Percentiles rank a stretch among this genome's conserved stretches.
Conservation (phyloP, 768 basidiomycete species). For the Kwoniella sp. region DNA sequence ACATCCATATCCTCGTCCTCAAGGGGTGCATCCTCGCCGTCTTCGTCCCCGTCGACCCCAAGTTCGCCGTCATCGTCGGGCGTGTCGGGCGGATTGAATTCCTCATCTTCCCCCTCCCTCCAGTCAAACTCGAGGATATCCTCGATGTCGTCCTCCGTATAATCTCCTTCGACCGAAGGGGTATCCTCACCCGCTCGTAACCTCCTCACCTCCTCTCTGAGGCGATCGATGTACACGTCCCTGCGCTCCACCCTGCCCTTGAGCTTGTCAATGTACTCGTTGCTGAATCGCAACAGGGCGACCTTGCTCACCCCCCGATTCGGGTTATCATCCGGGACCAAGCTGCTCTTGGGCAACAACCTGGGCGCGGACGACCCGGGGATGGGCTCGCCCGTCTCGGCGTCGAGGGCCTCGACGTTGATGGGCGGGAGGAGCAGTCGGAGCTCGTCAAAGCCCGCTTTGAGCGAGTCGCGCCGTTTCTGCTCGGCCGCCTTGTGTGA, state of each 20-base stretch:
- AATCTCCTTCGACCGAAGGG: slow-evolving; percentile 30
- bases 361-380: slow-evolving; percentile 87
- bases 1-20: slow-evolving; percentile 50
- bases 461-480: slow-evolving; percentile 91
- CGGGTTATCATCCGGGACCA: slow-evolving; percentile 76
- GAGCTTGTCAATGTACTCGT: slow-evolving; percentile 75
- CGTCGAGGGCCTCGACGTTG: slow-evolving; percentile 63
- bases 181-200: slow-evolving; percentile 47
- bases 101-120: slow-evolving; percentile 49
- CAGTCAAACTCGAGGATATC: slow-evolving; percentile 51
- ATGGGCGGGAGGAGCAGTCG: slow-evolving; percentile 75
- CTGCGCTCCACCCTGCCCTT: slow-evolving; percentile 72
- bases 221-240: slow-evolving; percentile 67
- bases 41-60: background rate
- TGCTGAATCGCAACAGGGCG: slow-evolving; percentile 82
- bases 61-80: slow-evolving; percentile 1
- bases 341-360: slow-evolving; percentile 66
- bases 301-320: slow-evolving; percentile 93
- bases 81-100: slow-evolving; percentile 53
- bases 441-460: slow-evolving; percentile 67
- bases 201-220: slow-evolving; percentile 65
- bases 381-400: slow-evolving; percentile 67
- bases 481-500: slow-evolving; percentile 91
- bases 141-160: slow-evolving; percentile 3
- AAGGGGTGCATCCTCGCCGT: slow-evolving; percentile 56